Conservation (phyloP, 2,329 filamentous ascomycete species). For the Beauveria sp. region DNA sequence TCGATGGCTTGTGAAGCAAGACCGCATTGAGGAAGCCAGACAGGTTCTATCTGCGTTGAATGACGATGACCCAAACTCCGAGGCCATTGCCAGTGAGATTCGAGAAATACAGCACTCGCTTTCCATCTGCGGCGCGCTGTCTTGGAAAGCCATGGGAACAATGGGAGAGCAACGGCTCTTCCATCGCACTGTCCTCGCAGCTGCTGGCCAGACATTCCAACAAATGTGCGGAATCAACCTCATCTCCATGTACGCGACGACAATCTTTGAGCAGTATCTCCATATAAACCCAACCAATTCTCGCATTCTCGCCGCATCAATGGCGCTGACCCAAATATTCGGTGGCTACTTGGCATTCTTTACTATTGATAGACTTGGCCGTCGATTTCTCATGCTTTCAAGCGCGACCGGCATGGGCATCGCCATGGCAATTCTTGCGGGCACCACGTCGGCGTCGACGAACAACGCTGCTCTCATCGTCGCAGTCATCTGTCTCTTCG, state of each 20-base stretch:
- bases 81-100: constrained; percentile 10
- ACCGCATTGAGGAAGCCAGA: constrained; percentile 27
- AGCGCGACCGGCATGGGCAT: constrained; percentile 8
- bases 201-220: constrained; percentile 15
- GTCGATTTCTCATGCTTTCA: constrained; percentile 13
- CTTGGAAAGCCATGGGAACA: constrained; percentile 13
- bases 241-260: constrained; percentile 23
- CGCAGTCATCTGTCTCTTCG: constrained; percentile 44
- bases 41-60: constrained; percentile 40
- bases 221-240: constrained; percentile 23
- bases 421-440: constrained; percentile 10
- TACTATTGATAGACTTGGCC: constrained; percentile 23
- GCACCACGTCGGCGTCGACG: constrained; percentile 5
- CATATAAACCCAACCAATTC: constrained; percentile 17
- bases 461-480: constrained; percentile 7
- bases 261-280: constrained; percentile 22
- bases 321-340: constrained; percentile 26
- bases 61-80: constrained; percentile 3
- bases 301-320: constrained; percentile 19
- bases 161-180: constrained; percentile 14
- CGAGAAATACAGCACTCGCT: constrained; percentile 13
- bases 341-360: constrained; percentile 22
- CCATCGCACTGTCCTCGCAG: constrained; percentile 11
- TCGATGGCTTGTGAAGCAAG: constrained; percentile 29
- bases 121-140: constrained; percentile 13